phyloP scores from a whole-genome alignment of 306 rosid species.

The Gastrolobium bilobum region DNA sequence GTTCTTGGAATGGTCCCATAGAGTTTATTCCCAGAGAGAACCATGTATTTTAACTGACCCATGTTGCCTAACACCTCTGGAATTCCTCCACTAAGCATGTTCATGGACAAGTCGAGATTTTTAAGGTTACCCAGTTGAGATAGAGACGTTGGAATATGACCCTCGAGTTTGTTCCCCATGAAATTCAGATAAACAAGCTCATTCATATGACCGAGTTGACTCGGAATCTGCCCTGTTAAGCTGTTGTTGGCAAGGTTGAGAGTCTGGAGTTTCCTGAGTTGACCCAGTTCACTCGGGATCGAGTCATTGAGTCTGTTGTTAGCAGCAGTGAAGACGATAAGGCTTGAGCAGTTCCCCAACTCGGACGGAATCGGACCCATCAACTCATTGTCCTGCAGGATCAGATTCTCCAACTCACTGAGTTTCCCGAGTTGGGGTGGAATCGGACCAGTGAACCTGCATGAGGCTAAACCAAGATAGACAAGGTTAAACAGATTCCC shows the following conservation, averaged over 20 bases:
- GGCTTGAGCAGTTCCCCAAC: slow-evolving; percentile 80
- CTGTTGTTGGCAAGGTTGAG: slow-evolving; percentile 76
- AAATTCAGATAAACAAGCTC: slow-evolving; percentile 70
- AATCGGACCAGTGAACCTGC: slow-evolving; percentile 72
- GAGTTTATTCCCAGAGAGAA: slow-evolving; percentile 67
- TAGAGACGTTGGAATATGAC: slow-evolving; percentile 70
- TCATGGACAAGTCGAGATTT: slow-evolving; percentile 77
- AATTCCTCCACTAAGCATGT: slow-evolving; percentile 71
- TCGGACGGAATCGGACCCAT: slow-evolving; percentile 74
- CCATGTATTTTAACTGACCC: slow-evolving; percentile 60
- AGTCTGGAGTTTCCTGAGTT: slow-evolving; percentile 59
- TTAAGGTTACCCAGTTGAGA: slow-evolving; percentile 70
- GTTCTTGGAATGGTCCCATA: slow-evolving; percentile 68
- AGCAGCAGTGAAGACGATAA: slow-evolving; percentile 59
- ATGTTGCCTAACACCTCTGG: slow-evolving; percentile 67
- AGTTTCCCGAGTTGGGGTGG: slow-evolving; percentile 75
- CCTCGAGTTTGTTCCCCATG: slow-evolving; percentile 68
- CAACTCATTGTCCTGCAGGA: slow-evolving; percentile 68
- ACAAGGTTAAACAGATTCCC: slow-evolving; percentile 63
- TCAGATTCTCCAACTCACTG: slow-evolving; percentile 51
- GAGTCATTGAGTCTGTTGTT: slow-evolving; percentile 68
- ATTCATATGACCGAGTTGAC: slow-evolving; percentile 68
- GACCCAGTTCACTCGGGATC: slow-evolving; percentile 70
- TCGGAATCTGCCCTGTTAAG: slow-evolving; percentile 76
- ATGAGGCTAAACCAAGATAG: slow-evolving; percentile 72